Percentiles rank a stretch among this genome's conserved stretches.
Conservation (phyloP, 306 rosid genomes). For the Pyrus betulifolia region DNA sequence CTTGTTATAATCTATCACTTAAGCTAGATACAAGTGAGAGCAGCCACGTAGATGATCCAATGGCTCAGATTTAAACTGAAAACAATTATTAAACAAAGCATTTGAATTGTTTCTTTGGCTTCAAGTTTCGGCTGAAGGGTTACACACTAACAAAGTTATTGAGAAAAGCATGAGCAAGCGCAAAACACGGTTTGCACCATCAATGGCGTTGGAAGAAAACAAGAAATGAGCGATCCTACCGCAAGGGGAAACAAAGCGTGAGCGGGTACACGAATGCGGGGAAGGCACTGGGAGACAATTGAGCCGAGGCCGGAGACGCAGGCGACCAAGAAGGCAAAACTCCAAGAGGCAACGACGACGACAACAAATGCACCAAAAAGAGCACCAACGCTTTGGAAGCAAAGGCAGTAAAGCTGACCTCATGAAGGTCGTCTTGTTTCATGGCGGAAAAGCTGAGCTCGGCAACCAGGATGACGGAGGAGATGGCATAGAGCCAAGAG, state of each 20-base stretch:
- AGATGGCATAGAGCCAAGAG: conserved; percentile 46
- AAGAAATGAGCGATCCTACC: conserved; percentile 23
- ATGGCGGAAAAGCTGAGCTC: conserved; percentile 48
- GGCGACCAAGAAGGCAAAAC: conserved; percentile 47
- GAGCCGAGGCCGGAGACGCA: conserved; percentile 56
- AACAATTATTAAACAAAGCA: too few relatives aligned
- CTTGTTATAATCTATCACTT: too few relatives aligned
- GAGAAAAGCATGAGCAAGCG: conserved; percentile 48
- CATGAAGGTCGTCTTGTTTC: conserved; percentile 42
- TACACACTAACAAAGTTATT: too few relatives aligned
- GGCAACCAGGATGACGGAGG: conserved; percentile 51
- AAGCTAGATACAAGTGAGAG: too few relatives aligned
- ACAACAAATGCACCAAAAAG: conserved; percentile 40
- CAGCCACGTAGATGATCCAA: too few relatives aligned
- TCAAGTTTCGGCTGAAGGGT: too few relatives aligned
- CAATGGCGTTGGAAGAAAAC: conserved; percentile 42
- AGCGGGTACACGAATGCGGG: background rate
- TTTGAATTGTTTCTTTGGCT: too few relatives aligned
- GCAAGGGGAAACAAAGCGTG: conserved; percentile 32
- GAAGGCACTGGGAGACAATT: conserved; percentile 26
- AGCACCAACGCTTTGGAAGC: conserved; percentile 38
- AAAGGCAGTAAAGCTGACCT: conserved; percentile 50
- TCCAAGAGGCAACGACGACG: conserved; percentile 28
- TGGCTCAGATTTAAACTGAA: too few relatives aligned
- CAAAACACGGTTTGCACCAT: conserved; percentile 35